Conservation (phyloP, 208 protist genomes). For the Trypanosoma rangeli region DNA sequence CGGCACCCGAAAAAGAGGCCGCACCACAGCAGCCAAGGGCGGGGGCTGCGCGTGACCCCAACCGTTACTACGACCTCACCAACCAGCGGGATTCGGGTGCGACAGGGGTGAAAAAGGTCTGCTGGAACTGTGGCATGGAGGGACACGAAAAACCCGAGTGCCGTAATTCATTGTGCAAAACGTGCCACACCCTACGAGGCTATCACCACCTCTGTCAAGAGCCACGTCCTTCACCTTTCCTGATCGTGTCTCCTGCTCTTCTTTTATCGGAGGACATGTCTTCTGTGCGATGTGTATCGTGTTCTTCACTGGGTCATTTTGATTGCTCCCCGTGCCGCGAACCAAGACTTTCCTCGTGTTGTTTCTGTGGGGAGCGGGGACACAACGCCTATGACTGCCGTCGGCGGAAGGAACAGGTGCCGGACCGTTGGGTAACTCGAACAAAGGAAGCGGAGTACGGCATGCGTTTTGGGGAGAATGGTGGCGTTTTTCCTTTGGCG, state of each 20-base stretch:
- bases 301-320: conserved; percentile 58
- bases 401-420: conserved; percentile 35
- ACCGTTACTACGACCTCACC: conserved; percentile 71
- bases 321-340: conserved; percentile 39
- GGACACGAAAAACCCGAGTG: conserved; percentile 85
- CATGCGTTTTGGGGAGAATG: neutral
- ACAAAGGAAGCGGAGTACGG: neutral
- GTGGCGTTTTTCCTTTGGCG: neutral
- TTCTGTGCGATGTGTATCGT: conserved; percentile 62
- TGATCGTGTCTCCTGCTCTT: conserved; percentile 34
- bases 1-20: conserved; percentile 4
- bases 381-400: conserved; percentile 72
- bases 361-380: conserved; percentile 59
- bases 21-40: conserved; percentile 9
- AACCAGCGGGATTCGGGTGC: conserved; percentile 27
- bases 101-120: conserved; percentile 52
- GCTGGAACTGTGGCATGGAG: conserved; percentile 79
- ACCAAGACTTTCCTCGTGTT: conserved; percentile 35
- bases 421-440: conserved; percentile 56
- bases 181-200: conserved; percentile 50
- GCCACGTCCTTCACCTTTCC: conserved; percentile 45
- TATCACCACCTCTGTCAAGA: conserved; percentile 40
- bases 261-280: conserved; percentile 37
- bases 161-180: conserved; percentile 67
- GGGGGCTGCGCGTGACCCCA: conserved; percentile 14